Evolutionary conservation across 1,284 basidiomycete species (phyloP).

Genomic region (Puccinia brachypodii): DNA sequence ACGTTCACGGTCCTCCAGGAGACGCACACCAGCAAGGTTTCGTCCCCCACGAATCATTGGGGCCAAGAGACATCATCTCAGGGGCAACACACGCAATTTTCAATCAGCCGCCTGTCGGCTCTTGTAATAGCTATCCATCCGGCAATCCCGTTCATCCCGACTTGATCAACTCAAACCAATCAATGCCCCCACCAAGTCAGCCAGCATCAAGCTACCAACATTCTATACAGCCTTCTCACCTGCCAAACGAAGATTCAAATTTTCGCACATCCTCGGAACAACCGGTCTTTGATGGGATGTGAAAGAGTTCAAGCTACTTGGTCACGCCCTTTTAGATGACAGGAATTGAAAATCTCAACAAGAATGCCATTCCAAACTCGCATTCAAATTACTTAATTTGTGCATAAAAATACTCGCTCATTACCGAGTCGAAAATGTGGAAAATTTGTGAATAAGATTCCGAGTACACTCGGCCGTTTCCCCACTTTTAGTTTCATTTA

Average conservation of each 20-base stretch:
- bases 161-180: constrained; percentile 18
- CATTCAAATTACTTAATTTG: not conserved
- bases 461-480: not conserved
- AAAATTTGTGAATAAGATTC: not conserved
- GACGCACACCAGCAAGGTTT: constrained; percentile 1
- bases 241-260: not conserved
- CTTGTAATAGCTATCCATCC: not conserved
- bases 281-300: not conserved
- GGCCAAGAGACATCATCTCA: not conserved
- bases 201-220: constrained; percentile 27
- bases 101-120: not conserved
- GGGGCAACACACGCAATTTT: not conserved
- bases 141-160: not conserved
- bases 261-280: not conserved
- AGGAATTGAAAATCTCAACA: not conserved
- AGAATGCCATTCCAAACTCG: not conserved
- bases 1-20: not conserved
- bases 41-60: constrained; percentile 1
- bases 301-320: not conserved
- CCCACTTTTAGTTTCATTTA: not conserved
- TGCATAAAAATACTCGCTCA: not conserved
- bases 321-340: not conserved
- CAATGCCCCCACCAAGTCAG: constrained; percentile 34
- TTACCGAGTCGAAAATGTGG: not conserved
- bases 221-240: not conserved